Conservation (phyloP, 2,329 filamentous ascomycete species). For the Phialophora chinensis region DNA sequence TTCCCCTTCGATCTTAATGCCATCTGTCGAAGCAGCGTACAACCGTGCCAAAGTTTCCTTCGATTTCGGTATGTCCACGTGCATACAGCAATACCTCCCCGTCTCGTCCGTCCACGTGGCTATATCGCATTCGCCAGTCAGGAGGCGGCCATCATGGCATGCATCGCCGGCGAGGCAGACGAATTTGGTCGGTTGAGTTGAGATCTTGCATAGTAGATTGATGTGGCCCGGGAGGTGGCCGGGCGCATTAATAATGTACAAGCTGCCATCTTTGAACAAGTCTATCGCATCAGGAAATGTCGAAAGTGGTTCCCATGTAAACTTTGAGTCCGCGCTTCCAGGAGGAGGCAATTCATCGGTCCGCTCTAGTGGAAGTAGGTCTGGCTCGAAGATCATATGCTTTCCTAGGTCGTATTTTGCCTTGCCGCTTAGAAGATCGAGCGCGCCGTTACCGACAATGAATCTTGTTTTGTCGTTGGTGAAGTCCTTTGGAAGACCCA, state of each 20-base stretch:
- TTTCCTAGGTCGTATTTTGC: conserved; percentile 35
- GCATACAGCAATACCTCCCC: conserved; percentile 42
- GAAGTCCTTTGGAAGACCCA: conserved; percentile 47
- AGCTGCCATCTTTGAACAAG: conserved; percentile 42
- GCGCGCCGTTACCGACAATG: conserved; percentile 45
- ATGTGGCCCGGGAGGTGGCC: conserved; percentile 46
- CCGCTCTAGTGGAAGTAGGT: conserved; percentile 38
- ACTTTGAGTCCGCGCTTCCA: conserved; percentile 17
- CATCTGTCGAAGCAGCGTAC: conserved; percentile 31
- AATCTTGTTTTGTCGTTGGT: conserved; percentile 44
- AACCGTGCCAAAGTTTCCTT: conserved; percentile 40
- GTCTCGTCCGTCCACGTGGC: conserved; percentile 42
- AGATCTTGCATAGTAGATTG: conserved; percentile 42
- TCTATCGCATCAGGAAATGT: conserved; percentile 40
- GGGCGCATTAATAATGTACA: conserved; percentile 43
- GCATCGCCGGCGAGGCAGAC: conserved; percentile 45
- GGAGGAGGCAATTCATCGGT: conserved; percentile 39
- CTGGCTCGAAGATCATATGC: conserved; percentile 42
- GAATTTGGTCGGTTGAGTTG: conserved; percentile 34
- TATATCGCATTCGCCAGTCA: conserved; percentile 43
- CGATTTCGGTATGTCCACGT: conserved; percentile 39
- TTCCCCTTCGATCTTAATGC: conserved; percentile 29
- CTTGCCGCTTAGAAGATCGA: conserved; percentile 36
- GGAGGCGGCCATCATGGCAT: conserved; percentile 44
- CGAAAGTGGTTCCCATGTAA: conserved; percentile 34